Conservation (phyloP, 352 stramenopile genomes). For the Phytopythium montanum region DNA sequence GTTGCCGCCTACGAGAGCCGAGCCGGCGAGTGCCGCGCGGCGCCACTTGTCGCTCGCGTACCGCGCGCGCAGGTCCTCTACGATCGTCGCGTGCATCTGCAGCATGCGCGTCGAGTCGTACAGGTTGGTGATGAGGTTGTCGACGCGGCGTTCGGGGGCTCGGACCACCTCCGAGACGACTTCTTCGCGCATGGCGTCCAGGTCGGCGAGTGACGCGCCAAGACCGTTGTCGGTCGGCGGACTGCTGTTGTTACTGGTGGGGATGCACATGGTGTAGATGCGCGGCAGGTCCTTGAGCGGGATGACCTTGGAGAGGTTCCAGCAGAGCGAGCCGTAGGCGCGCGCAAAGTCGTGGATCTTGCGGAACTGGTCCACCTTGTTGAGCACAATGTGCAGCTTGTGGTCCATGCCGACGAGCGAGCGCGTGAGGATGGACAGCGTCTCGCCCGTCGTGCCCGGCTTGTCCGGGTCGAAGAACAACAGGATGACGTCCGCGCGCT, state of each 20-base stretch:
- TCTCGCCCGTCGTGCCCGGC: conserved; percentile 98
- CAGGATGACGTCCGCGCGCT: conserved; percentile 98
- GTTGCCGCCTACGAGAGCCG: conserved; percentile 67
- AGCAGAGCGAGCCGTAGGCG: conserved; percentile 98
- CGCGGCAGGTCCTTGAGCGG: conserved; percentile 98
- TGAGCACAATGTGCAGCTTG: conserved; percentile 99
- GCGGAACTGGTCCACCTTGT: conserved; percentile 98
- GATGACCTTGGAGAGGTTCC: conserved; percentile 99
- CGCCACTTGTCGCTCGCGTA: conserved; percentile 83
- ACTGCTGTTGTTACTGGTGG: conserved; percentile 54
- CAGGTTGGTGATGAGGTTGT: conserved; percentile 99
- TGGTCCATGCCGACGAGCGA: conserved; percentile 98
- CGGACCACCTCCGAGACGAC: conserved; percentile 97
- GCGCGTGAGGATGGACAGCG: conserved; percentile 96
- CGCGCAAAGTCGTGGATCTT: conserved; percentile 99
- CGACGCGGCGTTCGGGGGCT: conserved; percentile 95
- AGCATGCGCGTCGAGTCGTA: conserved; percentile 91
- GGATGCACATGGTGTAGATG: conserved; percentile 99
- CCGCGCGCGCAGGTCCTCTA: conserved; percentile 75
- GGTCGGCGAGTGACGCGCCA: conserved; percentile 88
- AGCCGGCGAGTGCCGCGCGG: conserved; percentile 57
- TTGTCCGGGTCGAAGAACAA: conserved; percentile 99
- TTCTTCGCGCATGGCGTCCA: conserved; percentile 95
- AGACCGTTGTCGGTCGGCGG: conserved; percentile 48
- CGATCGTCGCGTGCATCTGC: conserved; percentile 93